Evolutionary conservation across 2,329 filamentous ascomycete genomes (phyloP).

Genomic region (Ilyonectria mors-panacis): DNA sequence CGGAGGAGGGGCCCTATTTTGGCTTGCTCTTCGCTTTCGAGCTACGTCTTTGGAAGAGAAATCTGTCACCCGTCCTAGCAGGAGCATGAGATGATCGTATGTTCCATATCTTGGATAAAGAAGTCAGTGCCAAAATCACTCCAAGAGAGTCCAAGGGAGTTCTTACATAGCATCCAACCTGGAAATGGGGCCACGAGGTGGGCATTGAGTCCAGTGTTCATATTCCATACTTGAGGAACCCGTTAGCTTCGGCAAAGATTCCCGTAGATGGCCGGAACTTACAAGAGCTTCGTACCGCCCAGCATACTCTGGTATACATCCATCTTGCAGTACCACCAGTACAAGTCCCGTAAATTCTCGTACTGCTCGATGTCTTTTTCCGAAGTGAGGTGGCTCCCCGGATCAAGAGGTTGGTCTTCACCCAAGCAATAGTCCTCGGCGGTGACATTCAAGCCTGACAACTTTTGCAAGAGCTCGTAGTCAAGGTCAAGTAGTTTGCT

Average conservation of each 20-base stretch:
- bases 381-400: slow-evolving; percentile 51
- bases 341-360: slow-evolving; percentile 86
- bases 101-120: slow-evolving; percentile 79
- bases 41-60: slow-evolving; percentile 84
- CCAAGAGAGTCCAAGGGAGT: too few species aligned
- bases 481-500: slow-evolving; percentile 57
- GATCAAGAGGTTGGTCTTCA: slow-evolving; percentile 47
- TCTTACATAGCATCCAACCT: slow-evolving; percentile 79
- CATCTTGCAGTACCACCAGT: slow-evolving; percentile 97
- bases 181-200: slow-evolving; percentile 85
- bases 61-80: slow-evolving; percentile 84
- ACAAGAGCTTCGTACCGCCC: slow-evolving; percentile 89
- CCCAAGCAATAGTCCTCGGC: slow-evolving; percentile 57
- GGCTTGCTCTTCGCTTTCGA: slow-evolving; percentile 78
- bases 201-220: slow-evolving; percentile 86
- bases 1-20: slow-evolving; percentile 49
- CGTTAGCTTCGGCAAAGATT: slow-evolving; percentile 39
- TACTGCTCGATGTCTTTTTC: slow-evolving; percentile 82
- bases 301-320: slow-evolving; percentile 93
- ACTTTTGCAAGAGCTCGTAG: slow-evolving; percentile 56
- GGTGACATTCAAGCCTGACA: slow-evolving; percentile 58
- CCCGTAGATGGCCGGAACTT: slow-evolving; percentile 57
- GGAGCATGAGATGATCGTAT: slow-evolving; percentile 87
- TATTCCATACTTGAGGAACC: slow-evolving; percentile 77
- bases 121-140: slow-evolving; percentile 36